These are phyloP conservation scores for Dysphania ambrosioides DNA, from an alignment of 148 eudicot genomes.

Conservation along the genomic window DNA sequence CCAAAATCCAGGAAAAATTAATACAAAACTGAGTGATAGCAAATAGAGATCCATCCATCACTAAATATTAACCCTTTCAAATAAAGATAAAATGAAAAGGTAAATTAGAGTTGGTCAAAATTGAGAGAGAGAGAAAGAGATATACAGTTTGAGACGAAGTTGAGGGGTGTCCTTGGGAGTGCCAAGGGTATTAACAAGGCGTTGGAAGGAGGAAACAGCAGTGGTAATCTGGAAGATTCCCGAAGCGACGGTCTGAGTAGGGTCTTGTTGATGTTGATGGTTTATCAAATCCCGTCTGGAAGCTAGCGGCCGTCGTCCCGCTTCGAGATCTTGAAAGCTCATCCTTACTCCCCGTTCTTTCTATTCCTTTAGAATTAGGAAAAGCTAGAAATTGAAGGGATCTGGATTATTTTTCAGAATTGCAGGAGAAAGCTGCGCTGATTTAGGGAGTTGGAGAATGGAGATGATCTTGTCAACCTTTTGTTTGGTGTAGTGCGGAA, in stretches of 20 bases:
- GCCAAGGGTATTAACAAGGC: slow-evolving; percentile 84
- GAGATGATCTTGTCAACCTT: neutral
- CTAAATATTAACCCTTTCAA: neutral
- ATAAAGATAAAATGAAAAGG: neutral
- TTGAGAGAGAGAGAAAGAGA: neutral
- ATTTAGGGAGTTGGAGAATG: neutral
- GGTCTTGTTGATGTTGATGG: slow-evolving; percentile 40
- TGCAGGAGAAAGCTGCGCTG: neutral
- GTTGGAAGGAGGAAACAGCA: slow-evolving; percentile 73
- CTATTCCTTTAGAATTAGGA: too few relatives aligned
- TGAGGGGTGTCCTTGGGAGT: slow-evolving; percentile 88
- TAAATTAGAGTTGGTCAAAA: too few relatives aligned
- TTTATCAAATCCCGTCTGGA: slow-evolving; percentile 43
- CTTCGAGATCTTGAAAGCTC: slow-evolving; percentile 88
- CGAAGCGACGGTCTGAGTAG: slow-evolving; percentile 64
- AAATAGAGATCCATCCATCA: neutral
- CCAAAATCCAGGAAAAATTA: too few relatives aligned
- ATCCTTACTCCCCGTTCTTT: slow-evolving; percentile 16
- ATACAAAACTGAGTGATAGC: too few relatives aligned
- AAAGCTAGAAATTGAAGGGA: neutral
- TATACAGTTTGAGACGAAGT: slow-evolving; percentile 76
- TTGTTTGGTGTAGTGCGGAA: neutral
- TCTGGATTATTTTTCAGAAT: neutral
- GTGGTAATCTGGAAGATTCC: slow-evolving; percentile 84
- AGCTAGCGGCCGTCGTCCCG: slow-evolving; percentile 36